Evolutionary conservation across 148 eudicot species (phyloP).

Genomic region (Camellia sinensis): DNA sequence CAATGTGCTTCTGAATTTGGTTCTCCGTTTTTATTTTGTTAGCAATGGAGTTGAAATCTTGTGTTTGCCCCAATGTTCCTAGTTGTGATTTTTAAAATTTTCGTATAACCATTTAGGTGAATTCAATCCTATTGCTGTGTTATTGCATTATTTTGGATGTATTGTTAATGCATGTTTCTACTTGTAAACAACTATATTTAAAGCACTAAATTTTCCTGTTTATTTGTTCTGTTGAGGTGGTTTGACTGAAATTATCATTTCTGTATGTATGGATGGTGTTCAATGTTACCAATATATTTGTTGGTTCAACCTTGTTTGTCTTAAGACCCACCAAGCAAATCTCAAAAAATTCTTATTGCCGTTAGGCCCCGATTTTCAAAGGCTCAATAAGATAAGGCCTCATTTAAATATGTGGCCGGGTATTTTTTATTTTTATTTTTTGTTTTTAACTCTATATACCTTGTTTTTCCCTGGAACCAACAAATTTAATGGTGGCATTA

Average conservation of each 20-base stretch:
- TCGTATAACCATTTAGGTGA: not conserved
- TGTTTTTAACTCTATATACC: no score
- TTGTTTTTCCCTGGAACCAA: no score
- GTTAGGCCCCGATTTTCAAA: no score
- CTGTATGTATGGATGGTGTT: no score
- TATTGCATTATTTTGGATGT: not conserved
- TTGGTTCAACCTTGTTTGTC: no score
- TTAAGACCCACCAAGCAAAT: no score
- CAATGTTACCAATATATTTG: no score
- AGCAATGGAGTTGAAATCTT: slow-evolving; percentile 1
- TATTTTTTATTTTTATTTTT: no score
- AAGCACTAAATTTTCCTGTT: not conserved
- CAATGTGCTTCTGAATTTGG: not conserved
- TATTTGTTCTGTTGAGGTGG: not conserved
- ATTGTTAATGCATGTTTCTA: not conserved
- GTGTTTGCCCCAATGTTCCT: slow-evolving; percentile 1
- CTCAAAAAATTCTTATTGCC: no score
- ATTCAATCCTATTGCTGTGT: not conserved
- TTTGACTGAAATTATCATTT: not conserved
- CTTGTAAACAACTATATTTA: not conserved
- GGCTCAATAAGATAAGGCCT: no score
- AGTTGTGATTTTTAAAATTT: not conserved
- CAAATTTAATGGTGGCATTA: no score
- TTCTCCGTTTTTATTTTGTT: not conserved
- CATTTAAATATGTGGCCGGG: no score